Conservation (phyloP, 1,284 basidiomycete species). For the Ceratobasidium sp. region DNA sequence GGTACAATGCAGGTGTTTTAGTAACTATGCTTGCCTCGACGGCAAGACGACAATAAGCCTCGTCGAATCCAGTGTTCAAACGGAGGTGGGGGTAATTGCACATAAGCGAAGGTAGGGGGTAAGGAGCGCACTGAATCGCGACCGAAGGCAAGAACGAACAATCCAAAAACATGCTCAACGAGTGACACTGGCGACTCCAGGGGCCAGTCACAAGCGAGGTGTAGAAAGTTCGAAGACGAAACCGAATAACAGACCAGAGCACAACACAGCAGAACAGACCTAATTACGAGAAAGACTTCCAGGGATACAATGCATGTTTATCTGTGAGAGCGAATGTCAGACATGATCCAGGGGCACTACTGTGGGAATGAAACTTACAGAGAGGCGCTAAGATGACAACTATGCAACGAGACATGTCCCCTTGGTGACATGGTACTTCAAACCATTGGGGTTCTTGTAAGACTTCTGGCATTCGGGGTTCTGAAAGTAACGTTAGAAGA, state of each 20-base stretch:
- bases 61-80: conserved; percentile 21
- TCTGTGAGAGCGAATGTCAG: not conserved
- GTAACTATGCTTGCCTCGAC: not conserved
- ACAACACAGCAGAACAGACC: conserved; percentile 34
- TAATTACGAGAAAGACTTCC: conserved; percentile 38
- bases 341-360: not conserved
- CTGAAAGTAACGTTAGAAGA: not conserved
- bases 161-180: conserved; percentile 4
- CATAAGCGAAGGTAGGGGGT: conserved; percentile 37
- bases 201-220: not conserved
- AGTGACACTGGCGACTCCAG: conserved; percentile 26
- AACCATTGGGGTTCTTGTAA: conserved; percentile 46
- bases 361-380: conserved; percentile 12
- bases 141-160: conserved; percentile 21
- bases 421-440: conserved; percentile 46
- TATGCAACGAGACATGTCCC: conserved; percentile 44
- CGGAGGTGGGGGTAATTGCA: conserved; percentile 23
- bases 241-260: conserved; percentile 16
- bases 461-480: conserved; percentile 42
- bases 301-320: conserved; percentile 41
- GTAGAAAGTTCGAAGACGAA: conserved; percentile 21
- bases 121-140: conserved; percentile 37
- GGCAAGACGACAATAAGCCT: conserved; percentile 22
- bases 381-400: conserved; percentile 26
- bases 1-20: conserved; percentile 42